Evolutionary conservation across 768 basidiomycete species (phyloP).

Genomic region (Trametes punicea): DNA sequence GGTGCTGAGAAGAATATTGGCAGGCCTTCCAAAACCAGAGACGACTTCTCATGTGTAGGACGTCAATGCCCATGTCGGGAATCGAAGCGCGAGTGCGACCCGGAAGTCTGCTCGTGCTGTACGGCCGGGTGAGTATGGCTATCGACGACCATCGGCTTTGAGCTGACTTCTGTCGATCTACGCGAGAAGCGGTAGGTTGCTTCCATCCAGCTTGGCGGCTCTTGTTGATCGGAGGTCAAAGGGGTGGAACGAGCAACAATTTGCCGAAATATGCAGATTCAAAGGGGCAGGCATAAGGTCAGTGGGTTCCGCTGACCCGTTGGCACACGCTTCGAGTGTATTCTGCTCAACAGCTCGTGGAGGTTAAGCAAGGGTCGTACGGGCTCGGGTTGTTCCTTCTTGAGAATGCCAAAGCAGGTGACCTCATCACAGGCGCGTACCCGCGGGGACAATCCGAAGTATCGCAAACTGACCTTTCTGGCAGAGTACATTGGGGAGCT

Average conservation of each 20-base stretch:
- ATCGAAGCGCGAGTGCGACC: conserved; percentile 62
- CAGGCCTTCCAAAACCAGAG: conserved; percentile 9
- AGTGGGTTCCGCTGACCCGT: too few relatives aligned
- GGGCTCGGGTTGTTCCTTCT: conserved; percentile 52
- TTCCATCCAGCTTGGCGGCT: background rate
- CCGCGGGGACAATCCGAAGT: too few relatives aligned
- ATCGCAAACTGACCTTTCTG: too few relatives aligned
- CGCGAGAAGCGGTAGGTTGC: background rate
- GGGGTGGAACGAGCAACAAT: background rate
- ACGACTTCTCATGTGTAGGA: conserved; percentile 34
- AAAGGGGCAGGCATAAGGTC: conserved; percentile 39
- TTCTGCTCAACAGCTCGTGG: conserved; percentile 5
- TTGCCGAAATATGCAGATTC: conserved; percentile 52
- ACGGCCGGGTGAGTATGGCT: background rate
- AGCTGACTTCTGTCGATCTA: background rate
- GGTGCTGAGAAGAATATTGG: background rate
- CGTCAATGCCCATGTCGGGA: conserved; percentile 50
- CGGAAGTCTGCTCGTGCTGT: conserved; percentile 45
- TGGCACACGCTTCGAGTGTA: background rate
- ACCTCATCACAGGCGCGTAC: conserved; percentile 33
- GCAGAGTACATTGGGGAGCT: conserved; percentile 70
- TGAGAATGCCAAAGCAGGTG: conserved; percentile 42
- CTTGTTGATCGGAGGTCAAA: background rate
- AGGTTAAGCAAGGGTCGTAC: conserved; percentile 16
- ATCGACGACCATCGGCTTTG: background rate